Conservation (phyloP, 2,329 filamentous ascomycete species). For the Podosphaera xanthii region DNA sequence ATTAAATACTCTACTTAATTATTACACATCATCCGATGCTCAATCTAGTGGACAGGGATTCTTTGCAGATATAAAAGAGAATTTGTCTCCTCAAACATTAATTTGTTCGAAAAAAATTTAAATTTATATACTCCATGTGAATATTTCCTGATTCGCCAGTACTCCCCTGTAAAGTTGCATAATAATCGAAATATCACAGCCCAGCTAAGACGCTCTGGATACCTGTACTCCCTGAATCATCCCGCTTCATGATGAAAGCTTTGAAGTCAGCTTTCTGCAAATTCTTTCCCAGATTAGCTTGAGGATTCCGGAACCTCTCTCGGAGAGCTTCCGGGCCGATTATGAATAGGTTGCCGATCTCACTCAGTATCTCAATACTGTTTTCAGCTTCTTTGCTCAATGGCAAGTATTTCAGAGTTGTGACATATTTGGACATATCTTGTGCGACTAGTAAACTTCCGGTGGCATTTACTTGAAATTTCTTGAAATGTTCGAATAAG, state of each 20-base stretch:
- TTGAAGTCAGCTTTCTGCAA: slow-evolving; percentile 49
- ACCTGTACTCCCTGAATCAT: slow-evolving; percentile 59
- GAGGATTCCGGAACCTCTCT: slow-evolving; percentile 42
- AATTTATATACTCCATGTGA: not conserved
- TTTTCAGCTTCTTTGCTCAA: slow-evolving; percentile 43
- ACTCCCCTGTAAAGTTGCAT: not conserved
- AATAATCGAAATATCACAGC: slow-evolving; percentile 9
- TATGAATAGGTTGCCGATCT: slow-evolving; percentile 90
- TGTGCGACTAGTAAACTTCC: slow-evolving; percentile 90
- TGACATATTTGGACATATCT: slow-evolving; percentile 82
- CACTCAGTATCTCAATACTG: slow-evolving; percentile 64
- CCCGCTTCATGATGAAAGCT: slow-evolving; percentile 63
- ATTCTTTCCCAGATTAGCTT: slow-evolving; percentile 24
- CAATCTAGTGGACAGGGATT: not conserved
- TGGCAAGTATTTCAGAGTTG: slow-evolving; percentile 65
- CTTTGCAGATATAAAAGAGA: not conserved
- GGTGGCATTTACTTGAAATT: slow-evolving; percentile 78
- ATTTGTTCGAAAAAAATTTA: not conserved
- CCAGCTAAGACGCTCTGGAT: slow-evolving; percentile 59
- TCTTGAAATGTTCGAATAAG: slow-evolving; percentile 82
- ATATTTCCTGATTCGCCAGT: not conserved
- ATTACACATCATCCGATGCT: not conserved
- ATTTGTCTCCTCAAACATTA: not conserved
- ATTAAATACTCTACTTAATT: not conserved
- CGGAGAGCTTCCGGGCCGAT: slow-evolving; percentile 60